These are phyloP conservation scores for Naganishia cerealis DNA, from an alignment of 1,284 basidiomycete genomes.

Conservation along the genomic window DNA sequence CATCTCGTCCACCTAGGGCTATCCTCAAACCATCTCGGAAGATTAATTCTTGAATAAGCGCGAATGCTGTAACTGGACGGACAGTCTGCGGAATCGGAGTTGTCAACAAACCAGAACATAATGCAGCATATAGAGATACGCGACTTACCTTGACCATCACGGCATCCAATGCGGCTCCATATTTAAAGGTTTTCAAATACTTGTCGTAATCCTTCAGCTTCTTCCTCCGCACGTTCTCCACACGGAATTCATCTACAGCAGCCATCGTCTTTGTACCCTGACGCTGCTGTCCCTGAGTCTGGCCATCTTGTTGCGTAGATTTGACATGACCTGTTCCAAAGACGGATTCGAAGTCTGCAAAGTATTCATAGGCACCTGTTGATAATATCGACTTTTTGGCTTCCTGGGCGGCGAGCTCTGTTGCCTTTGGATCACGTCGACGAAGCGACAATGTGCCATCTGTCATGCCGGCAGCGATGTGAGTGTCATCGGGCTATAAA, in stretches of 20 bases:
- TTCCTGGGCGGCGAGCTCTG: slow-evolving; percentile 60
- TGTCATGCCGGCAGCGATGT: slow-evolving; percentile 92
- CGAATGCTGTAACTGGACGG: slow-evolving; percentile 80
- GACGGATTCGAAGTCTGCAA: slow-evolving; percentile 62
- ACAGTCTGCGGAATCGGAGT: slow-evolving; percentile 57
- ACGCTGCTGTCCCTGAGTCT: slow-evolving; percentile 18
- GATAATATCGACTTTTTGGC: slow-evolving; percentile 58
- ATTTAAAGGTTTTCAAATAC: slow-evolving; percentile 88
- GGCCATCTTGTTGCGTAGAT: slow-evolving; percentile 57
- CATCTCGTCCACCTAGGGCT: slow-evolving; percentile 86
- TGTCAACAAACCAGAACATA: neutral
- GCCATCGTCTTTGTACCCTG: slow-evolving; percentile 41
- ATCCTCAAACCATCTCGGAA: slow-evolving; percentile 84
- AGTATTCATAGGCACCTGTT: slow-evolving; percentile 69
- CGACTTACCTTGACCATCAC: slow-evolving; percentile 73
- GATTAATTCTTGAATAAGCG: slow-evolving; percentile 88
- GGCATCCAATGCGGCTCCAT: slow-evolving; percentile 88
- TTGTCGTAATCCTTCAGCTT: slow-evolving; percentile 84
- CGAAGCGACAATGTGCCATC: slow-evolving; percentile 92
- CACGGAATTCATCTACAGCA: slow-evolving; percentile 69
- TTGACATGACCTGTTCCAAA: slow-evolving; percentile 65
- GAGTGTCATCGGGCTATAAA: slow-evolving; percentile 87
- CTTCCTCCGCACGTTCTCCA: slow-evolving; percentile 71
- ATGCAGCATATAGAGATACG: neutral
- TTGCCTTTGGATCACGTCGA: slow-evolving; percentile 73